These are phyloP conservation scores for Ceratocystis diversiconidia DNA, from an alignment of 2,329 filamentous ascomycete genomes.

Conservation along the genomic window DNA sequence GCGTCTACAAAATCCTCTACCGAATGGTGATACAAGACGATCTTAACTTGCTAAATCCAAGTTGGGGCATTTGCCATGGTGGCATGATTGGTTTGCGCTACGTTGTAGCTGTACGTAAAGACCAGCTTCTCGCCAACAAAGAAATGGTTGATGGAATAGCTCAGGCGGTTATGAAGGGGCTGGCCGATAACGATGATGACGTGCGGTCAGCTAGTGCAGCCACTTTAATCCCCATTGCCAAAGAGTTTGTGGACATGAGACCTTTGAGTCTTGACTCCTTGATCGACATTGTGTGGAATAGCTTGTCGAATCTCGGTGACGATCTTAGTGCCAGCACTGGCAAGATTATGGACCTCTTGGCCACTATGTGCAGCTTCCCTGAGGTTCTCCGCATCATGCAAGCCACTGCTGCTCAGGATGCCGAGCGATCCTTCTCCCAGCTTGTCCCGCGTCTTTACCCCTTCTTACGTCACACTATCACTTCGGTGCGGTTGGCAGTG, in stretches of 20 bases:
- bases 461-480: slow-evolving; percentile 93
- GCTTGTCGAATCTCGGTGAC: slow-evolving; percentile 88
- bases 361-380: slow-evolving; percentile 87
- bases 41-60: slow-evolving; percentile 53
- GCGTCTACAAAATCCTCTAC: slow-evolving; percentile 72
- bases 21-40: slow-evolving; percentile 87
- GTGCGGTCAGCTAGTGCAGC: slow-evolving; percentile 93
- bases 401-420: slow-evolving; percentile 64
- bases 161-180: slow-evolving; percentile 82
- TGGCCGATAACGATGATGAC: slow-evolving; percentile 84
- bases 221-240: slow-evolving; percentile 90
- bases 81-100: slow-evolving; percentile 96
- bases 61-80: slow-evolving; percentile 93
- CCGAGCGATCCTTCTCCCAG: slow-evolving; percentile 79
- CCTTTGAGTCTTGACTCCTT: slow-evolving; percentile 63
- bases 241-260: slow-evolving; percentile 81
- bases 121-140: slow-evolving; percentile 69
- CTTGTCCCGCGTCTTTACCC: slow-evolving; percentile 89
- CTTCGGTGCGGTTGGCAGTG: slow-evolving; percentile 83
- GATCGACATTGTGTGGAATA: slow-evolving; percentile 94
- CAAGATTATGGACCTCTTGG: slow-evolving; percentile 94
- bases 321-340: slow-evolving; percentile 95
- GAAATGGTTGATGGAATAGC: slow-evolving; percentile 88
- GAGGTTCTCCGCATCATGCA: slow-evolving; percentile 93
- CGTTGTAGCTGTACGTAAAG: slow-evolving; percentile 85